phyloP scores from a whole-genome alignment of 1,139 yeast species.

The Diutina mesorugosa region DNA sequence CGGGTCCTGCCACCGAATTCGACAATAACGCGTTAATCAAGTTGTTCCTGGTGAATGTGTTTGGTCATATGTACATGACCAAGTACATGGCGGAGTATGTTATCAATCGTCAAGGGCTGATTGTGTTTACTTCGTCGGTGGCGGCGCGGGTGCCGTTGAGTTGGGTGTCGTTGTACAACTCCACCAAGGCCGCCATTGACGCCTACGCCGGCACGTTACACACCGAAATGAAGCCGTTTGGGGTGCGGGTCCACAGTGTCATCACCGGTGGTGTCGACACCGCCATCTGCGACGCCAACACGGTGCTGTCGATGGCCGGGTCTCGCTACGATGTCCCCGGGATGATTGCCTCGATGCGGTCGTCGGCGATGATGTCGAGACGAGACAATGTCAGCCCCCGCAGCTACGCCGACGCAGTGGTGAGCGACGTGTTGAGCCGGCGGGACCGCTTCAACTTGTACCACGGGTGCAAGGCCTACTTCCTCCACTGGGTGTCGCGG shows the following conservation, averaged over 20 bases:
- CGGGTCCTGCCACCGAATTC: background rate
- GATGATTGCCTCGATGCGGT: background rate
- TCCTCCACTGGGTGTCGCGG: background rate
- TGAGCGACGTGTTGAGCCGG: background rate
- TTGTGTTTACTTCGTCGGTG: conserved; percentile 3
- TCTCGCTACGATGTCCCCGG: conserved; percentile 1
- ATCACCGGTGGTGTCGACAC: conserved; percentile 2
- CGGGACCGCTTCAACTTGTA: background rate
- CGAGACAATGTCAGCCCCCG: background rate
- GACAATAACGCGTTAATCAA: background rate
- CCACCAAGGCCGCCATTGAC: conserved; percentile 3
- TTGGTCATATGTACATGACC: conserved; percentile 2
- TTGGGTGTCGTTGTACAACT: background rate
- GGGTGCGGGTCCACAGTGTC: conserved; percentile 2
- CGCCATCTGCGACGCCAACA: background rate
- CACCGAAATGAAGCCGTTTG: conserved; percentile 2
- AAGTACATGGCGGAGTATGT: background rate
- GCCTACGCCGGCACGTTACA: background rate
- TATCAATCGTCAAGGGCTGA: background rate
- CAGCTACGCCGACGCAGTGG: background rate
- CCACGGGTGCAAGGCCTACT: background rate
- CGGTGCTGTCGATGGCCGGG: background rate
- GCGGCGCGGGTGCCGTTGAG: conserved; percentile 1
- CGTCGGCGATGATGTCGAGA: background rate
- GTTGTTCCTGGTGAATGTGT: background rate